These are phyloP conservation scores for Telfairia occidentalis DNA, from an alignment of 331 rosid genomes.

Conservation along the genomic window DNA sequence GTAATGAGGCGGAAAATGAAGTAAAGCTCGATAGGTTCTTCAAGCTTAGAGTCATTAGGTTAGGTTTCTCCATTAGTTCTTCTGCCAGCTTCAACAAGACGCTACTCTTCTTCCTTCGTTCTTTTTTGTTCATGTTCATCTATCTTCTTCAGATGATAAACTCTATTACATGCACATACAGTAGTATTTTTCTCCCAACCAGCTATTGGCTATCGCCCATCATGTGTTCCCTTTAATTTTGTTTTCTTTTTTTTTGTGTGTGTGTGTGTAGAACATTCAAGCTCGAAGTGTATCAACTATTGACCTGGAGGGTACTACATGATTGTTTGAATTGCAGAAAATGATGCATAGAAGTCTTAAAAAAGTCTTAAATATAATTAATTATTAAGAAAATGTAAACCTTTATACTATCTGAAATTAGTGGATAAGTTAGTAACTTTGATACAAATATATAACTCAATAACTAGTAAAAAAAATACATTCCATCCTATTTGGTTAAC, in stretches of 20 bases:
- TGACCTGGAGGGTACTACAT: not conserved
- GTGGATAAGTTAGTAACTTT: not conserved
- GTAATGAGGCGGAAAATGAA: not conserved
- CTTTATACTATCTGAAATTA: not conserved
- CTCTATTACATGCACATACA: not conserved
- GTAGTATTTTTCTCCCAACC: not conserved
- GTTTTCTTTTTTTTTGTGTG: not conserved
- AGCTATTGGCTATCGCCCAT: not conserved
- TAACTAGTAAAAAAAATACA: not conserved
- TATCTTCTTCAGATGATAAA: not conserved
- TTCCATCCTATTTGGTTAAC: not conserved
- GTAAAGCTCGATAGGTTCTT: not conserved
- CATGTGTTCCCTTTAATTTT: not conserved
- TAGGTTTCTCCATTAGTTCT: not conserved
- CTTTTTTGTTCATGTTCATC: not conserved
- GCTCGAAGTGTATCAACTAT: not conserved
- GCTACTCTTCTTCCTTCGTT: not conserved
- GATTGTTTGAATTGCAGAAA: not conserved
- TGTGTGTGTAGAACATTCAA: not conserved
- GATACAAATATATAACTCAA: not conserved
- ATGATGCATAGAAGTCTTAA: not conserved
- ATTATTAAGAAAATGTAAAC: not conserved
- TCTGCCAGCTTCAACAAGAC: not conserved
- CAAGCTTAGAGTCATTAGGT: not conserved
- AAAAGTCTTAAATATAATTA: not conserved